Percentiles rank a stretch among this genome's conserved stretches.
phyloP scores from a whole-genome alignment of 2,329 filamentous ascomycete species.

The Daldinia sp. region DNA sequence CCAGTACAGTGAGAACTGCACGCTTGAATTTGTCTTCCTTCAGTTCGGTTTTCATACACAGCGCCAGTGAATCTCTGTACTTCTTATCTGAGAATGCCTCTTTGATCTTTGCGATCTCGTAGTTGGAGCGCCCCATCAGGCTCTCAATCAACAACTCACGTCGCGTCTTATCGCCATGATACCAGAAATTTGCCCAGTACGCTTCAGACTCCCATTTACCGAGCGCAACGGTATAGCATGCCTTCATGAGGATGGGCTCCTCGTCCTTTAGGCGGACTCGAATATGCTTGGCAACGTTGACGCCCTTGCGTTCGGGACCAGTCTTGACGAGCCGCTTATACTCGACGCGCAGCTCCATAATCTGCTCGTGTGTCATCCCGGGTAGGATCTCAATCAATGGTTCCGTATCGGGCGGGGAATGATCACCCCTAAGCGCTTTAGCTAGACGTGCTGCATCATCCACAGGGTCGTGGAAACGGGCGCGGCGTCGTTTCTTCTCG shows the following conservation, averaged over 20 bases:
- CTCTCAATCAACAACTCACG: conserved; percentile 93
- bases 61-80: conserved; percentile 82
- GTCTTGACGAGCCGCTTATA: conserved; percentile 93
- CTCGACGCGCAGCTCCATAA: conserved; percentile 85
- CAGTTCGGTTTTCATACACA: conserved; percentile 92
- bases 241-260: conserved; percentile 84
- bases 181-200: conserved; percentile 99
- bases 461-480: conserved; percentile 86
- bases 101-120: conserved; percentile 90
- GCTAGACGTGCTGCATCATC: conserved; percentile 83
- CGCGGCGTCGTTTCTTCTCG: conserved; percentile 66
- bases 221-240: conserved; percentile 88
- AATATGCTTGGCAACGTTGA: conserved; percentile 89
- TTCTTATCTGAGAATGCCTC: conserved; percentile 91
- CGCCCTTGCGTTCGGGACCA: conserved; percentile 76
- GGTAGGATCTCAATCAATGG: conserved; percentile 87
- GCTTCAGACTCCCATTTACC: conserved; percentile 93
- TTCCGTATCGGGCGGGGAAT: conserved; percentile 72
- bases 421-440: conserved; percentile 76
- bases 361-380: conserved; percentile 84
- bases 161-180: conserved; percentile 85
- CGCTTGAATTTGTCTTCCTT: conserved; percentile 97
- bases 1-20: conserved; percentile 84
- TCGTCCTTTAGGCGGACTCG: conserved; percentile 80
- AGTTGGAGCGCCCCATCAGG: conserved; percentile 89